These are phyloP conservation scores for Penicillium sp. DNA, from an alignment of 2,329 filamentous ascomycete genomes.

Conservation along the genomic window DNA sequence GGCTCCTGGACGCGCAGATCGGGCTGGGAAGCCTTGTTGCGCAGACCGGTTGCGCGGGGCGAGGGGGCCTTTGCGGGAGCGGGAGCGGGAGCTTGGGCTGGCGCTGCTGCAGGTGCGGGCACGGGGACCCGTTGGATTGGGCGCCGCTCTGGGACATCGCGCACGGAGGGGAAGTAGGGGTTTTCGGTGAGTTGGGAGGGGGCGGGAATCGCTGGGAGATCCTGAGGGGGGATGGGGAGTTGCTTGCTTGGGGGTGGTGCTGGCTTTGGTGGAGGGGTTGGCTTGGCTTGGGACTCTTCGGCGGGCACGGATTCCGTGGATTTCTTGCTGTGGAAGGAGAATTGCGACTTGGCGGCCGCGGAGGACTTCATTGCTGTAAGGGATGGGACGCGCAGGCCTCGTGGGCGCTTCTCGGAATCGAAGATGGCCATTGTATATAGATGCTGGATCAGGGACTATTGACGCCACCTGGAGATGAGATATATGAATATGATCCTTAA, in stretches of 20 bases:
- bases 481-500: background rate
- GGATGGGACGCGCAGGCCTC: slow-evolving; percentile 37
- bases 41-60: background rate
- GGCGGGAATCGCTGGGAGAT: background rate
- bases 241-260: slow-evolving; percentile 8
- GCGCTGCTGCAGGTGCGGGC: background rate
- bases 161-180: slow-evolving; percentile 9
- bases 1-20: slow-evolving; percentile 3
- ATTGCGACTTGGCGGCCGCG: slow-evolving; percentile 26
- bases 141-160: slow-evolving; percentile 1
- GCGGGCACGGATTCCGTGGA: slow-evolving; percentile 20
- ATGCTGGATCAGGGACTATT: background rate
- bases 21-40: background rate
- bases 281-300: slow-evolving; percentile 12
- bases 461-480: background rate
- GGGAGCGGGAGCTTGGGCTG: background rate
- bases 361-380: slow-evolving; percentile 32
- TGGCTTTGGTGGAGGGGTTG: slow-evolving; percentile 19
- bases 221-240: background rate
- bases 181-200: slow-evolving; percentile 4
- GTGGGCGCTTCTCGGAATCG: slow-evolving; percentile 37
- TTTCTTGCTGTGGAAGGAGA: slow-evolving; percentile 24
- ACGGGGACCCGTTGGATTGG: slow-evolving; percentile 8
- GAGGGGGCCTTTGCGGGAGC: background rate
- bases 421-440: slow-evolving; percentile 29